Evolutionary conservation across 257 asterid genomes (phyloP).

Genomic region (Plectranthus barbatus): DNA sequence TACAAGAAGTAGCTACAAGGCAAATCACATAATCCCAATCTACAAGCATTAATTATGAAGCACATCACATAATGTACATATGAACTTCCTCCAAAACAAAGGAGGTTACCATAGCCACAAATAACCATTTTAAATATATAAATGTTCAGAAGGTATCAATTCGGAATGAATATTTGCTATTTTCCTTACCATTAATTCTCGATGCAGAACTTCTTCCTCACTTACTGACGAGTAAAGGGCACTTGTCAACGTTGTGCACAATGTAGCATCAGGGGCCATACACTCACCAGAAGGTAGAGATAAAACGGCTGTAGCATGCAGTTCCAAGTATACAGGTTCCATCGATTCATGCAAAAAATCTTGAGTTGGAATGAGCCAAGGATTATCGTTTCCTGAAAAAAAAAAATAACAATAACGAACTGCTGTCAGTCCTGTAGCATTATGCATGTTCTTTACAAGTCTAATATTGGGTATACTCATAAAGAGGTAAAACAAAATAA

Average conservation of each 20-base stretch:
- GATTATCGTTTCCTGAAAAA: constrained; percentile 50
- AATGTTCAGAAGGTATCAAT: too few relatives aligned
- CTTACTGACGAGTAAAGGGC: constrained; percentile 76
- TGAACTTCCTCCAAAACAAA: too few relatives aligned
- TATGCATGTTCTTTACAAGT: not conserved
- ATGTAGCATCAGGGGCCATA: constrained; percentile 75
- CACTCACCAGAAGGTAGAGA: constrained; percentile 86
- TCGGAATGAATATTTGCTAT: not conserved
- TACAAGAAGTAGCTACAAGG: not conserved
- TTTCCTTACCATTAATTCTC: constrained; percentile 63
- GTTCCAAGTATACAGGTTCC: constrained; percentile 68
- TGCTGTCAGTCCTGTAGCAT: not conserved
- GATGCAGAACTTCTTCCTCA: constrained; percentile 71
- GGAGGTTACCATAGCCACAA: too few relatives aligned
- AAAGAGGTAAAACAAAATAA: not conserved
- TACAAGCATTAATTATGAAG: not conserved
- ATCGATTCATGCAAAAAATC: constrained; percentile 48
- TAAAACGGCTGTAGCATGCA: constrained; percentile 80
- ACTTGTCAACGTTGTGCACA: constrained; percentile 76
- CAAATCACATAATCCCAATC: not conserved
- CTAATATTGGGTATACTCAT: not conserved
- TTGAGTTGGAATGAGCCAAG: constrained; percentile 83
- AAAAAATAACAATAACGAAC: constrained; percentile 8
- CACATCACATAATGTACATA: too few relatives aligned
- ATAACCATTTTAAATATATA: too few relatives aligned